Conservation (phyloP, 495 filamentous ascomycete genomes). For the Daldinia bambusicola region DNA sequence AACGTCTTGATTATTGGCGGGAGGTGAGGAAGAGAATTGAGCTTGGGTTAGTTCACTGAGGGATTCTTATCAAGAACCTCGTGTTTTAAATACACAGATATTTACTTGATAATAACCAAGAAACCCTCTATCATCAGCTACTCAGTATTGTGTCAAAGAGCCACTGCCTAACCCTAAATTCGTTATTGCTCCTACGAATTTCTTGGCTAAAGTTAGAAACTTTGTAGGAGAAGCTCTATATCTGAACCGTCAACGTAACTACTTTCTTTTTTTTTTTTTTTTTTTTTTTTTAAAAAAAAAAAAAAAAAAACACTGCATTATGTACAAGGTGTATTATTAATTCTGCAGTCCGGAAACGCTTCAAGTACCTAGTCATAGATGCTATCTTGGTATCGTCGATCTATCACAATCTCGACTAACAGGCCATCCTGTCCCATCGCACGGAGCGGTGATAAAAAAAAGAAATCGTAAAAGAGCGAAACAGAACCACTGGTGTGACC, state of each 20-base stretch:
- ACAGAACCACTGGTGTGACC: constrained; percentile 10
- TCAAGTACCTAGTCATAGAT: constrained; percentile 17
- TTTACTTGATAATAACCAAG: background rate
- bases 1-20: constrained; percentile 53
- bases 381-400: constrained; percentile 49
- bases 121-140: background rate
- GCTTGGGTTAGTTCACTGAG: constrained; percentile 52
- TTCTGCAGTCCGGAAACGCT: background rate
- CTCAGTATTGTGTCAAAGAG: background rate
- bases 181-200: background rate
- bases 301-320: background rate
- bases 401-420: constrained; percentile 43
- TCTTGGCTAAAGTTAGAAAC: background rate
- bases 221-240: no score
- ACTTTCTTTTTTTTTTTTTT: no score
- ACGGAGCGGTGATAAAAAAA: constrained; percentile 28
- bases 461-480: constrained; percentile 12
- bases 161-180: background rate
- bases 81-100: background rate
- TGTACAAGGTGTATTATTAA: background rate
- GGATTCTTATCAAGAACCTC: background rate
- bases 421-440: no score
- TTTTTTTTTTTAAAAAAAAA: no score
- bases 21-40: constrained; percentile 57
- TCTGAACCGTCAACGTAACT: no score